Base-by-base conservation (phyloP, 148 eudicot species). In the Spergularia marina region DNA sequence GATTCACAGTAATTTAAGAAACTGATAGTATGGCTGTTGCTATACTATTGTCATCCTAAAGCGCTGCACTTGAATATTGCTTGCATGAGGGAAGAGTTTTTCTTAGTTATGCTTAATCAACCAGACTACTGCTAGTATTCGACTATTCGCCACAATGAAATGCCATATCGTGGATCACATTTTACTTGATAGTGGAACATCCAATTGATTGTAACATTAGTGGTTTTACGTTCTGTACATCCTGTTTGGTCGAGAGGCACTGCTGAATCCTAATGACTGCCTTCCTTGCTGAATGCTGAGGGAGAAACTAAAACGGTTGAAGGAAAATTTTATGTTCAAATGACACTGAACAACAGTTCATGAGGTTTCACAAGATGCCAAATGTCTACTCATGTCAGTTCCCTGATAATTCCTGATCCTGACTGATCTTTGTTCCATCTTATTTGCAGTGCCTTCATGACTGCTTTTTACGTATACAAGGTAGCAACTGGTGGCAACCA, bases 401-500 rank as follows among this genome's bases (percentile, higher is more conserved):
- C 55, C 51, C 52, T 62, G 66, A 70, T 12, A 36, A 53, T 71
- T 57, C 68, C 77, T 83, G 30, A 74, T 62, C 44, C 77, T 83
- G 30, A 74, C 56, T 36, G 14, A 2, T 71, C 54, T 75, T 30
- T 49, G 23, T 57, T 55, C 68, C 68, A 12, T 83, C 72, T 75
- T 66, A 23, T 74, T 78, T 80, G 87, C 97, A 95, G 98, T 78
- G 87, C 82, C 41, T 74, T 95, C 82, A 95, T 95, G 98, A 88
- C 96, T 44, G 82, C 79, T 55, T 95, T 92, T 68, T 95, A 95
- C 25, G 89, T 83, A 39, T 92, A 89, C 96, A 95, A 95, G 86
- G 82, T 95, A 74, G 94, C 90, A 23, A 89, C 87, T 0, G 94
- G 97, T 14, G 97, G 98, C 73, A 95, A 92, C 83, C 92, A 88